These are phyloP conservation scores for Colletotrichum coccodes DNA, from an alignment of 2,329 filamentous ascomycete species.

Conservation along the genomic window DNA sequence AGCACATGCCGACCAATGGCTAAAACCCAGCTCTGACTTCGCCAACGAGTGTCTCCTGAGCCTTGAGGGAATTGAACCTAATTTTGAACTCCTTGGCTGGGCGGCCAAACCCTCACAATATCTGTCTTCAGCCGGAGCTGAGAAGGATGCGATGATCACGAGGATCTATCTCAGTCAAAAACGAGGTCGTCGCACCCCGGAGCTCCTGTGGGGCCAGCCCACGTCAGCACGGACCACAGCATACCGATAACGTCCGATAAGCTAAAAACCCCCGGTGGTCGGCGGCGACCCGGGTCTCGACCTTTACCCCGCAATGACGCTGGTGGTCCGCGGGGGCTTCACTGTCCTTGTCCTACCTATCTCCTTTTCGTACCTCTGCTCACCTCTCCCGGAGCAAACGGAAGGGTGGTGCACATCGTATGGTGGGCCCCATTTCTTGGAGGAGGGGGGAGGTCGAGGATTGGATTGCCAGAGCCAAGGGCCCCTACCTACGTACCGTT, in stretches of 20 bases:
- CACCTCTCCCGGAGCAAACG: neutral
- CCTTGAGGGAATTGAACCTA: too few species aligned
- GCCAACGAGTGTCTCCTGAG: neutral
- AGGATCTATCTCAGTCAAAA: neutral
- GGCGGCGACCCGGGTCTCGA: neutral
- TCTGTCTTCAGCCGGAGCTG: too few species aligned
- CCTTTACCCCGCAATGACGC: conserved; percentile 32
- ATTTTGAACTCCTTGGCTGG: too few species aligned
- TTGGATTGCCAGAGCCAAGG: neutral
- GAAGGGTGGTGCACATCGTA: neutral
- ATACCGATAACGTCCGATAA: conserved; percentile 24
- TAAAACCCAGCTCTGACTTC: neutral
- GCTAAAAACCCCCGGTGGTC: neutral
- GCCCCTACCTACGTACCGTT: too few species aligned
- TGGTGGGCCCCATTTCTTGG: neutral
- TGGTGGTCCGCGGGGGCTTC: conserved; percentile 5
- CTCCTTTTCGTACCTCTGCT: neutral
- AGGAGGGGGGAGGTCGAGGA: too few species aligned
- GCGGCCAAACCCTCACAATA: too few species aligned
- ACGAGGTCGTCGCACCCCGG: conserved; percentile 1
- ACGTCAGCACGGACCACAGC: neutral
- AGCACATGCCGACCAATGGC: neutral
- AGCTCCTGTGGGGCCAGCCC: conserved; percentile 18
- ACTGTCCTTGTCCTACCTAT: neutral
- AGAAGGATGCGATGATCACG: too few species aligned